Evolutionary conservation across 768 basidiomycete species (phyloP).

Genomic region (Hygrophoropsis aurantiaca): DNA sequence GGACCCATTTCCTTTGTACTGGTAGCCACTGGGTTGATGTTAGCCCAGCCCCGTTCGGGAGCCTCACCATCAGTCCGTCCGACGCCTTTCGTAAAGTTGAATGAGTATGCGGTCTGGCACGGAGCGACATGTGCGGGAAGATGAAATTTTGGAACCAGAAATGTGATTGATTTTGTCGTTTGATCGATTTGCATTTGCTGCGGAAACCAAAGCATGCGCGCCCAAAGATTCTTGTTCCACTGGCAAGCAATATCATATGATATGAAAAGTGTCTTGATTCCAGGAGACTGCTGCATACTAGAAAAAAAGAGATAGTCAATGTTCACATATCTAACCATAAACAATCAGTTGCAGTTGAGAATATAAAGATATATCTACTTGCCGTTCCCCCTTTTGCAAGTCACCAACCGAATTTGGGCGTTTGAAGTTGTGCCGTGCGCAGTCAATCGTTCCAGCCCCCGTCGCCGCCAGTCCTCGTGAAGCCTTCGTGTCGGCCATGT

Average conservation of each 20-base stretch:
- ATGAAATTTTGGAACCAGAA: constrained; percentile 36
- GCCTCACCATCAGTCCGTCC: constrained; percentile 35
- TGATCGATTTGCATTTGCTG: background rate
- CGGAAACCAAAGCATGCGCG: constrained; percentile 6
- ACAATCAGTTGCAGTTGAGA: background rate
- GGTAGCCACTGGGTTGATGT: constrained; percentile 25
- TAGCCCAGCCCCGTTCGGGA: constrained; percentile 36
- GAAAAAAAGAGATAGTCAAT: constrained; percentile 26
- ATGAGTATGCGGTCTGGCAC: constrained; percentile 25
- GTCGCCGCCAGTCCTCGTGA: background rate
- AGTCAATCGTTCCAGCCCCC: constrained; percentile 7
- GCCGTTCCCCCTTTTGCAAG: constrained; percentile 33
- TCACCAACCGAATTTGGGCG: constrained; percentile 19
- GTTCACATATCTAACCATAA: constrained; percentile 15
- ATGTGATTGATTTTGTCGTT: constrained; percentile 1
- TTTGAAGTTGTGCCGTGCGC: constrained; percentile 11
- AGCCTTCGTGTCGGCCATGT: constrained; percentile 1
- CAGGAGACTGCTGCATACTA: constrained; percentile 1
- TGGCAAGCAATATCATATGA: constrained; percentile 28
- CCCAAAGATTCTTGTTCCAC: constrained; percentile 16
- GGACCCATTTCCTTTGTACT: constrained; percentile 37
- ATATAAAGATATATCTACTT: constrained; percentile 2
- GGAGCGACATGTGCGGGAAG: constrained; percentile 27
- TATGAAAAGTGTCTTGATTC: background rate
- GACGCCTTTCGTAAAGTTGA: constrained; percentile 25